Conservation (phyloP, 805 yeast species). For the Kluyveromyces wickerhamii region DNA sequence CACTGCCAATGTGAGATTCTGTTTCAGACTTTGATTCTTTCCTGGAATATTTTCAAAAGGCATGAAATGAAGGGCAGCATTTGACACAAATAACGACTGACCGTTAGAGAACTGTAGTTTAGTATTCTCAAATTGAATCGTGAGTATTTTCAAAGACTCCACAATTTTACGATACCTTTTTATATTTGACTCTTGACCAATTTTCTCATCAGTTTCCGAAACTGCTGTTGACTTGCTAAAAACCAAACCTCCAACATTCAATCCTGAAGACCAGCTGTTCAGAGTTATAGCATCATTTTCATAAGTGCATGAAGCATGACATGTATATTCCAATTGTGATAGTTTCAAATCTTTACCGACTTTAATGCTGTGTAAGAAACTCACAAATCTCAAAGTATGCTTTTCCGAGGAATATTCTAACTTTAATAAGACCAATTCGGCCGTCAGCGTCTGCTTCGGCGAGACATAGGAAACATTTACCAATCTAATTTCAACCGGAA, state of each 20-base stretch:
- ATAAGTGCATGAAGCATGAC: not conserved
- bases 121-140: slow-evolving; percentile 25
- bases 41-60: slow-evolving; percentile 4
- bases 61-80: slow-evolving; percentile 21
- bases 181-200: not conserved
- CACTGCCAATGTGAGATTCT: slow-evolving; percentile 20
- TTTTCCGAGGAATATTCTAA: not conserved
- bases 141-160: not conserved
- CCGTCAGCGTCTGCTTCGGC: not conserved
- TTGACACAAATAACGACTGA: slow-evolving; percentile 18
- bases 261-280: not conserved
- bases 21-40: not conserved
- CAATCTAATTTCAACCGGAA: slow-evolving; percentile 1
- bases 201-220: not conserved
- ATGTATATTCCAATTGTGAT: not conserved
- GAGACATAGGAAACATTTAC: not conserved
- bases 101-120: slow-evolving; percentile 12
- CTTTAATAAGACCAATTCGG: not conserved
- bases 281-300: not conserved
- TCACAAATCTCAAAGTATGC: not conserved
- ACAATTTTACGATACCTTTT: not conserved
- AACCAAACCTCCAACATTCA: slow-evolving; percentile 1
- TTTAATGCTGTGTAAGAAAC: slow-evolving; percentile 1
- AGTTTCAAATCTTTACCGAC: not conserved
- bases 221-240: not conserved